phyloP scores from a whole-genome alignment of 2,329 filamentous ascomycete genomes.

The Cyclaneusma minus region DNA sequence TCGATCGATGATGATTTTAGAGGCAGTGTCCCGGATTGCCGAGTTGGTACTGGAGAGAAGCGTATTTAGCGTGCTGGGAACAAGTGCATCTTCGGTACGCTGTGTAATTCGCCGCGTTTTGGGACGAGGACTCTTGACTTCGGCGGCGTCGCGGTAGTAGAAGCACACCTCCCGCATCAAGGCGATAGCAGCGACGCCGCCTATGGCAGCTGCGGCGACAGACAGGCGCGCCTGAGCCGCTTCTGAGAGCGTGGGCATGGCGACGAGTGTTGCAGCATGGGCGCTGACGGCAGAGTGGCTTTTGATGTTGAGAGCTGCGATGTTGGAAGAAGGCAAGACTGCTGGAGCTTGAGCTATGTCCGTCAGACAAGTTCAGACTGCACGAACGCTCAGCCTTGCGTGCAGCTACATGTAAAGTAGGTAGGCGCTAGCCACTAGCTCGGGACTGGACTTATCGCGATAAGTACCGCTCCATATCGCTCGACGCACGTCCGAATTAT shows the following conservation, averaged over 20 bases:
- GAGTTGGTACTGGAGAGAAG: conserved; percentile 57
- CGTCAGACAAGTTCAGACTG: no score
- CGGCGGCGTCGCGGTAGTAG: conserved; percentile 45
- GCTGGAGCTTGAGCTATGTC: no score
- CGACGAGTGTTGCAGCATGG: no score
- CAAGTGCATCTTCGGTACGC: conserved; percentile 58
- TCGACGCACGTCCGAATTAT: no score
- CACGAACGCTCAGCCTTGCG: no score
- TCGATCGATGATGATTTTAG: conserved; percentile 39
- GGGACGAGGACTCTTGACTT: conserved; percentile 47
- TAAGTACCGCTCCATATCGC: no score
- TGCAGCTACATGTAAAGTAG: no score
- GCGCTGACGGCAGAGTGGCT: no score
- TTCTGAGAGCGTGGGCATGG: conserved; percentile 16
- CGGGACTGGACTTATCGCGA: no score
- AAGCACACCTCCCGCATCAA: conserved; percentile 42
- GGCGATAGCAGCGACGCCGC: conserved; percentile 38
- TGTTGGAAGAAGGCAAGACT: no score
- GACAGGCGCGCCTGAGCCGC: conserved; percentile 13
- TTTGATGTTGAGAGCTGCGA: no score
- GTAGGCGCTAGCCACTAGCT: no score
- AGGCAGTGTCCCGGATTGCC: conserved; percentile 54
- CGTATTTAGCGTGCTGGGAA: conserved; percentile 48
- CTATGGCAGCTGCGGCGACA: conserved; percentile 13
- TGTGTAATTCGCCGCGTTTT: conserved; percentile 62